Evolutionary conservation across 805 yeast genomes (phyloP).

Genomic region (Wickerhamiella alocasiicola): DNA sequence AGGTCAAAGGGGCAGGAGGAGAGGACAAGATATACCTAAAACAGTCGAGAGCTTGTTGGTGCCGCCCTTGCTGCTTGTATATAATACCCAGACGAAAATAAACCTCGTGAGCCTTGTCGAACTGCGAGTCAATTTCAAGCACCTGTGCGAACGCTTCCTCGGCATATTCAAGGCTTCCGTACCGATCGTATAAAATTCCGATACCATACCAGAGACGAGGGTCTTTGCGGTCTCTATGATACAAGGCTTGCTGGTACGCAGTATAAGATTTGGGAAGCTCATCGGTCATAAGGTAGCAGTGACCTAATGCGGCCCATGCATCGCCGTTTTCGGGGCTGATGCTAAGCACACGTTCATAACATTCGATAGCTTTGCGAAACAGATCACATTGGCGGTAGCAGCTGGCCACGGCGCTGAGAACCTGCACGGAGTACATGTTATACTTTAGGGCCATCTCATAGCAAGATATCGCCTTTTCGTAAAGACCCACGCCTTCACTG

Average conservation of each 20-base stretch:
- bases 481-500: slow-evolving; percentile 81
- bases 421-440: slow-evolving; percentile 75
- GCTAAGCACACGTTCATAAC: slow-evolving; percentile 75
- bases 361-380: slow-evolving; percentile 88
- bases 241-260: slow-evolving; percentile 91
- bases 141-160: slow-evolving; percentile 98
- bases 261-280: slow-evolving; percentile 91
- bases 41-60: slow-evolving; percentile 80
- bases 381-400: slow-evolving; percentile 79
- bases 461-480: slow-evolving; percentile 77
- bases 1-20: slow-evolving; percentile 93
- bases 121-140: slow-evolving; percentile 86
- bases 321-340: slow-evolving; percentile 83
- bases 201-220: slow-evolving; percentile 98
- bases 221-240: slow-evolving; percentile 85
- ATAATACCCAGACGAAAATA: slow-evolving; percentile 93
- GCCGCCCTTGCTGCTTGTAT: slow-evolving; percentile 86
- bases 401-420: slow-evolving; percentile 75
- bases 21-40: slow-evolving; percentile 79
- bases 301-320: slow-evolving; percentile 90
- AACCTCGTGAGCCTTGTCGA: slow-evolving; percentile 92
- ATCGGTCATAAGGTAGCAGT: slow-evolving; percentile 92
- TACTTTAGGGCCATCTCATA: slow-evolving; percentile 80
- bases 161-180: slow-evolving; percentile 92
- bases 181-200: slow-evolving; percentile 90